A percentile compares a stretch with the other conserved stretches of the same genome.
Evolutionary conservation across 805 yeast species (phyloP).

Genomic region (Candida ponderosae): DNA sequence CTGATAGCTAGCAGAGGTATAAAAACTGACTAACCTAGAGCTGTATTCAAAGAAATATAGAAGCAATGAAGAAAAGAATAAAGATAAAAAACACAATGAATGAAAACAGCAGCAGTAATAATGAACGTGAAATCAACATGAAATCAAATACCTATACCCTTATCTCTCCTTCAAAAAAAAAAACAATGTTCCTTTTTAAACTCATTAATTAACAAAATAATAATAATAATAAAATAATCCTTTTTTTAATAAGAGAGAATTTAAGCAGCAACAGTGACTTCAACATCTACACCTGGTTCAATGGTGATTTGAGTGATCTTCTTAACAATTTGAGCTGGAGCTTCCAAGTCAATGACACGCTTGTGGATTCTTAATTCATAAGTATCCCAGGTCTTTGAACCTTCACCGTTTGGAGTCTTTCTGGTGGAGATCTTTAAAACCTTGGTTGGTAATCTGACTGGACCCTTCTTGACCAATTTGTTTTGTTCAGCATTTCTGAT

Average conservation of each 20-base stretch:
- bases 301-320: conserved; percentile 96
- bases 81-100: conserved; percentile 6
- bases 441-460: conserved; percentile 99
- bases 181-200: not conserved
- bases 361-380: conserved; percentile 99
- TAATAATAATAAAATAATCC: not conserved
- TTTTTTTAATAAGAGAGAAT: conserved; percentile 4
- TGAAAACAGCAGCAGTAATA: conserved; percentile 7
- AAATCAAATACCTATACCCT: conserved; percentile 1
- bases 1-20: conserved; percentile 26
- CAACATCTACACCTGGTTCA: conserved; percentile 99
- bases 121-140: conserved; percentile 9
- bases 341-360: conserved; percentile 97
- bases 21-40: conserved; percentile 23
- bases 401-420: conserved; percentile 99
- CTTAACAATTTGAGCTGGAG: conserved; percentile 90
- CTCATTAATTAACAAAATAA: not conserved
- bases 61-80: not conserved
- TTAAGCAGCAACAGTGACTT: conserved; percentile 85
- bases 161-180: not conserved
- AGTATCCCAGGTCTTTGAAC: conserved; percentile 99
- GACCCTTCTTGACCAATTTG: conserved; percentile 92
- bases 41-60: conserved; percentile 1
- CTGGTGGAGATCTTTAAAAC: conserved; percentile 97
- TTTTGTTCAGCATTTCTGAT: conserved; percentile 78